Evolutionary conservation across 1,284 basidiomycete genomes (phyloP).

Genomic region (Taiwanofungus camphoratus): DNA sequence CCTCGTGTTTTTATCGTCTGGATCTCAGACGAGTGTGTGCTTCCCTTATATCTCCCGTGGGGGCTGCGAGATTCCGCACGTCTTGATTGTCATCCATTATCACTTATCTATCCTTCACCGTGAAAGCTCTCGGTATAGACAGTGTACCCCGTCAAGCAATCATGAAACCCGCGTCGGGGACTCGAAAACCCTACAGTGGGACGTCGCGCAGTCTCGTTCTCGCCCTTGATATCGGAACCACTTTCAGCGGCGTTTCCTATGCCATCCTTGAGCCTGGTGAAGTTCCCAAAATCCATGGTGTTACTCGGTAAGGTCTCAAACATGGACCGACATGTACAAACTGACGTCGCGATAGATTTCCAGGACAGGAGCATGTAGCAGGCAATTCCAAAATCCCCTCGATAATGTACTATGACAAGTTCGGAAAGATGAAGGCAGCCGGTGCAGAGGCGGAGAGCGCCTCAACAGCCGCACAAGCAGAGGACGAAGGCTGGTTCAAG

Average conservation of each 20-base stretch:
- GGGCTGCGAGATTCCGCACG: conserved; percentile 2
- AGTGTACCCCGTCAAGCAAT: conserved; percentile 4
- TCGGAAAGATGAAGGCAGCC: conserved; percentile 58
- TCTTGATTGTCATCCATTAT: conserved; percentile 1
- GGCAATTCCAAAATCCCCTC: conserved; percentile 79
- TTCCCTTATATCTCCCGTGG: conserved; percentile 14
- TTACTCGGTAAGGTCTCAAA: conserved; percentile 54
- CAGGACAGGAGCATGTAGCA: conserved; percentile 77
- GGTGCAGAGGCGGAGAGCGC: conserved; percentile 69
- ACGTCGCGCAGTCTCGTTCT: conserved; percentile 58
- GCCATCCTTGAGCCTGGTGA: conserved; percentile 70
- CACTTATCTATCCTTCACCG: conserved; percentile 12
- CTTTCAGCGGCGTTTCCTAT: conserved; percentile 72
- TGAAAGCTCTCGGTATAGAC: not conserved
- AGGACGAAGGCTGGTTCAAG: conserved; percentile 70
- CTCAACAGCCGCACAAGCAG: conserved; percentile 52
- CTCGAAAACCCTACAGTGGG: conserved; percentile 67
- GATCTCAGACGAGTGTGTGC: conserved; percentile 7
- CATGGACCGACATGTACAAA: conserved; percentile 7
- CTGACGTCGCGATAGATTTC: conserved; percentile 44
- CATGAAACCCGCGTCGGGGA: conserved; percentile 31
- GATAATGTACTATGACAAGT: conserved; percentile 61
- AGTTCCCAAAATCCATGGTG: conserved; percentile 67
- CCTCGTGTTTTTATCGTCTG: conserved; percentile 17
- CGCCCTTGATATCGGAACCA: conserved; percentile 72